phyloP scores from a whole-genome alignment of 2,329 filamentous ascomycete species.

The Samsoniella hepiali region DNA sequence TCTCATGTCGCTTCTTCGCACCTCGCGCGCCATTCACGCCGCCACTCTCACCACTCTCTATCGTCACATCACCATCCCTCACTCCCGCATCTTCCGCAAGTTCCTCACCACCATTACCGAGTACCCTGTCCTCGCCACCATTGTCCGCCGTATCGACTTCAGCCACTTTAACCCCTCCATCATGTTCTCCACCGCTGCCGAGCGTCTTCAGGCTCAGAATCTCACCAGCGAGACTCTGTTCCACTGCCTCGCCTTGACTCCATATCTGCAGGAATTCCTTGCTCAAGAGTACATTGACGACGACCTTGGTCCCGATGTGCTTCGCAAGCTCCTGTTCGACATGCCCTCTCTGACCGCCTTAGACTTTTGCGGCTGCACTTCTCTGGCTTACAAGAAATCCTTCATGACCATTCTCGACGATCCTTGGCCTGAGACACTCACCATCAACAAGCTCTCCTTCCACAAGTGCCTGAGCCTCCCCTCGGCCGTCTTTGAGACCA shows the following conservation, averaged over 20 bases:
- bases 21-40: conserved; percentile 71
- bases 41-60: conserved; percentile 74
- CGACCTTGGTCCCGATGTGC: conserved; percentile 65
- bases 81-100: conserved; percentile 80
- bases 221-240: conserved; percentile 70
- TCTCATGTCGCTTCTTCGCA: conserved; percentile 69
- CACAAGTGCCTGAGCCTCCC: conserved; percentile 76
- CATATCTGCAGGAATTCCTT: conserved; percentile 73
- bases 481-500: conserved; percentile 61
- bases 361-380: conserved; percentile 76
- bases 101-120: conserved; percentile 66
- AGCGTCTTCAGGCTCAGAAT: conserved; percentile 72
- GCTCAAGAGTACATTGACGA: conserved; percentile 78
- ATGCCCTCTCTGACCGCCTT: conserved; percentile 63
- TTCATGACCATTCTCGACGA: conserved; percentile 56
- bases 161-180: conserved; percentile 81
- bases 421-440: conserved; percentile 52
- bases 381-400: conserved; percentile 61
- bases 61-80: conserved; percentile 75
- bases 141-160: conserved; percentile 78
- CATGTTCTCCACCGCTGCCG: conserved; percentile 69
- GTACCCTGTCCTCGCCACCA: conserved; percentile 66
- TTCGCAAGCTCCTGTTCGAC: conserved; percentile 67
- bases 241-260: conserved; percentile 67
- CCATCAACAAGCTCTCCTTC: conserved; percentile 66